Percentiles rank a stretch among this genome's conserved stretches.
These are phyloP conservation scores for Apophysomyces elegans DNA, from an alignment of 371 early-diverging fungal genomes.

Conservation along the genomic window DNA sequence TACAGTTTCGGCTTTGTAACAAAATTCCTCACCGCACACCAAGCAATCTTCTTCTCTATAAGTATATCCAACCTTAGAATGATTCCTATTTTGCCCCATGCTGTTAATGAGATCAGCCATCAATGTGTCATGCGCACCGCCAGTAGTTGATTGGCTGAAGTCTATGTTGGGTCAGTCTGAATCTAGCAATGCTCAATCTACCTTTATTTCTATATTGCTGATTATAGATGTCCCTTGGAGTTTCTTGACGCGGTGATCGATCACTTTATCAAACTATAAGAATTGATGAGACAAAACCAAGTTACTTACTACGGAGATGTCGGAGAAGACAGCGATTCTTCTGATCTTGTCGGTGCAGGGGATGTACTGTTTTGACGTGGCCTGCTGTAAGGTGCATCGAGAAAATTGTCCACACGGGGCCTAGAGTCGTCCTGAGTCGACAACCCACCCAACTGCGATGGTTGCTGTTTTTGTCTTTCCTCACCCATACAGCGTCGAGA, in stretches of 20 bases:
- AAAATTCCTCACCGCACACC: background rate
- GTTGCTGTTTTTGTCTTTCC: background rate
- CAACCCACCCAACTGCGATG: background rate
- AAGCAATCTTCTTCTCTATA: background rate
- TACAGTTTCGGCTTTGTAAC: background rate
- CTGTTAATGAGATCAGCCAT: constrained; percentile 34
- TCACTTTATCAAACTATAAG: background rate
- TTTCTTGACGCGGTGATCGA: background rate
- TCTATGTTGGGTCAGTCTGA: background rate
- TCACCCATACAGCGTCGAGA: background rate
- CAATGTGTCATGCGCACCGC: constrained; percentile 29
- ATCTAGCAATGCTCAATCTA: background rate
- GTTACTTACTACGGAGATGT: background rate
- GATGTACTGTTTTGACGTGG: constrained; percentile 47
- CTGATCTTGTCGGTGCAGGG: constrained; percentile 31
- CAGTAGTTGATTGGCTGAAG: constrained; percentile 2
- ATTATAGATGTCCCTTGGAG: background rate
- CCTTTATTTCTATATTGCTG: constrained; percentile 9
- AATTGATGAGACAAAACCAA: background rate
- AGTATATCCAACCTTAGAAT: constrained; percentile 13
- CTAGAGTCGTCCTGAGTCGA: background rate
- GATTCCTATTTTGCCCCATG: constrained; percentile 23
- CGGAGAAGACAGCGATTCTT: constrained; percentile 6
- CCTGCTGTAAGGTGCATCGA: constrained; percentile 18
- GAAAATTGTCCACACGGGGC: constrained; percentile 22